Evolutionary conservation across 23 red algal species (phyloP).

Genomic region (Chondrus crispus): DNA sequence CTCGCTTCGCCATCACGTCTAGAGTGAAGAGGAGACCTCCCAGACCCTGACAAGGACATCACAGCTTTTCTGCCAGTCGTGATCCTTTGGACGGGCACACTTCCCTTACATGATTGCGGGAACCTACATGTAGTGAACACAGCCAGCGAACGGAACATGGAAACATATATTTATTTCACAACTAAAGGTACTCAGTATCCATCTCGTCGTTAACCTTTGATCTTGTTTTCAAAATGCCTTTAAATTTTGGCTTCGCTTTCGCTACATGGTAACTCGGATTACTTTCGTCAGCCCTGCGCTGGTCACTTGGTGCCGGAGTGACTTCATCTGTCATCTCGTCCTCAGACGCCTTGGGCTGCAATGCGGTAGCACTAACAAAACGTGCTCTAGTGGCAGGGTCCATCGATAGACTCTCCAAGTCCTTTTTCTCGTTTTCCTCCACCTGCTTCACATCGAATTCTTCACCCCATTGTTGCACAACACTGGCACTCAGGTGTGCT

Average conservation of each 20-base stretch:
- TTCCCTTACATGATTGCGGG: no score
- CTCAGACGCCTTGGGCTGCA: background rate
- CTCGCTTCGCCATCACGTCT: constrained; percentile 36
- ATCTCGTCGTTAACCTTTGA: background rate
- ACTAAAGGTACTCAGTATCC: background rate
- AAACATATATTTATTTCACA: background rate
- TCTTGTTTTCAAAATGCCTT: background rate
- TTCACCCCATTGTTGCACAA: constrained; percentile 61
- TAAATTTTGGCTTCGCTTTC: background rate
- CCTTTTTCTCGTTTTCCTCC: background rate
- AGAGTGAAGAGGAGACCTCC: background rate
- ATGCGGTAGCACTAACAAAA: constrained; percentile 3
- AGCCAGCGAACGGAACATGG: background rate
- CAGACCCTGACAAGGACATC: background rate
- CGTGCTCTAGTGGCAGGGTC: background rate
- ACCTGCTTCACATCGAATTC: constrained; percentile 73
- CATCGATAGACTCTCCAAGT: background rate
- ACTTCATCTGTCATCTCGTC: background rate
- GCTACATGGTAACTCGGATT: background rate
- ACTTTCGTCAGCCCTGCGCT: background rate
- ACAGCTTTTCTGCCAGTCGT: no score
- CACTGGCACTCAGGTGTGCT: constrained; percentile 46
- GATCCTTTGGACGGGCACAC: no score
- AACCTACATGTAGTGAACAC: background rate
- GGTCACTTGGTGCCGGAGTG: background rate